Base-by-base conservation (phyloP, 352 stramenopile genomes). In the Globisporangium abappressorium region DNA sequence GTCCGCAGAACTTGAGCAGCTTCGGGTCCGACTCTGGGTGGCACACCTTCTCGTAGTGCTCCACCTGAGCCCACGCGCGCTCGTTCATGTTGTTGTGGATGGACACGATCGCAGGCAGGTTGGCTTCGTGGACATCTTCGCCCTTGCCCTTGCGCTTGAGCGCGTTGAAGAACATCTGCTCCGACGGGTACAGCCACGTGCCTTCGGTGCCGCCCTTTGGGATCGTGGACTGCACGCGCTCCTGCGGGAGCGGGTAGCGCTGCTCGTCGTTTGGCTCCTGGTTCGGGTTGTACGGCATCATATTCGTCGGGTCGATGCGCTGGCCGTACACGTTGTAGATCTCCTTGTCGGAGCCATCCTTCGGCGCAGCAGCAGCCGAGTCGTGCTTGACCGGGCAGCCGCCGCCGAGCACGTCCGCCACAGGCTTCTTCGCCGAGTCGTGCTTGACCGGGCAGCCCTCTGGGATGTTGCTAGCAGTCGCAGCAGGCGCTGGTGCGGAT, bases 61-160 rank as follows among this genome's bases (percentile, higher is more conserved):
- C 85, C 18, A 99, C 91, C 71, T 98, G 87, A 5, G 80, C 78
- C 98, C 98, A 99, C 5, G 97, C 98, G 46, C 91, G 91, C 80
- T 99, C 98, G 84, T 99, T 99, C 98, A 99, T 99, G 79, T 98
- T 98, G 87, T 99, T 99, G 87, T 99, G 98, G 70, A 99, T 98
- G 22, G 96, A 96, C 33, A 99, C 96, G 18, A 99, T 98, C 43
- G 80, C 89, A n/a, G 77, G 81, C 58, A 99, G 92, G 65, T 98
- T 89, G 36, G 84, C 88, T 62, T 98, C 94, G 67, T 98, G 90
- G 53, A 98, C 97, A 65, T 98, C 94, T n/a, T 97, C 95, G 67
- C 95, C 87, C 81, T 99, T 99, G 57, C 94, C 93, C 80, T 99
- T 99, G 64, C 97, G 86, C 57, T 91, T 91, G 28, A 99, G 86